A percentile compares a stretch with the other conserved stretches of the same genome.
phyloP scores from a whole-genome alignment of 1,284 basidiomycete species.

The Tausonia pullulans region DNA sequence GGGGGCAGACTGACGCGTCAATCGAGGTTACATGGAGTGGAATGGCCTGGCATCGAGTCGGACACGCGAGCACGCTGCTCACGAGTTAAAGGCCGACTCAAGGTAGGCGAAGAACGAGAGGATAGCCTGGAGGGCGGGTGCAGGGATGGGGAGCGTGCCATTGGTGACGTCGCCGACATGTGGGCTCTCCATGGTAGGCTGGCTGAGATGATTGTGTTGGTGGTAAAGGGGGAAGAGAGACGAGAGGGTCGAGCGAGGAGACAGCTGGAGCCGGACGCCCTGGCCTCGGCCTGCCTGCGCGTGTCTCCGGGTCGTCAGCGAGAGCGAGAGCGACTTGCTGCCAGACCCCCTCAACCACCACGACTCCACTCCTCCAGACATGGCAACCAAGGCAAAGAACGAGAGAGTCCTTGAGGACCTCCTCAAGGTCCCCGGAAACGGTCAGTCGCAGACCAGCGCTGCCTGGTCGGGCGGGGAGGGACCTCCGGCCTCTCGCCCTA shows the following conservation, averaged over 20 bases:
- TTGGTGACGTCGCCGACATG: not conserved
- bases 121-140: not conserved
- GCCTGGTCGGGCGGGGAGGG: too few relatives aligned
- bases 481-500: too few relatives aligned
- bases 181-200: too few relatives aligned
- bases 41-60: not conserved
- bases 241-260: too few relatives aligned
- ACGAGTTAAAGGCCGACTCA: not conserved
- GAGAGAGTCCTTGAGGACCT: slow-evolving; percentile 57
- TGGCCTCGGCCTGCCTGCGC: too few relatives aligned
- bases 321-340: too few relatives aligned
- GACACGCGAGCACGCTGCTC: not conserved
- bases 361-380: not conserved
- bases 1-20: slow-evolving; percentile 17
- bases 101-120: not conserved
- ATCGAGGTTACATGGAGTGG: not conserved
- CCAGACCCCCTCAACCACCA: too few relatives aligned
- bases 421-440: slow-evolving; percentile 58
- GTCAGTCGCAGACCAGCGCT: slow-evolving; percentile 33
- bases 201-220: too few relatives aligned
- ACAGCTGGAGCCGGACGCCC: too few relatives aligned
- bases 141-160: not conserved
- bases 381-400: slow-evolving; percentile 35
- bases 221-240: too few relatives aligned
- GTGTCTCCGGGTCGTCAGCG: too few relatives aligned